Evolutionary conservation across 139 green algal genomes (phyloP).

Genomic region (Asterochloris erici): DNA sequence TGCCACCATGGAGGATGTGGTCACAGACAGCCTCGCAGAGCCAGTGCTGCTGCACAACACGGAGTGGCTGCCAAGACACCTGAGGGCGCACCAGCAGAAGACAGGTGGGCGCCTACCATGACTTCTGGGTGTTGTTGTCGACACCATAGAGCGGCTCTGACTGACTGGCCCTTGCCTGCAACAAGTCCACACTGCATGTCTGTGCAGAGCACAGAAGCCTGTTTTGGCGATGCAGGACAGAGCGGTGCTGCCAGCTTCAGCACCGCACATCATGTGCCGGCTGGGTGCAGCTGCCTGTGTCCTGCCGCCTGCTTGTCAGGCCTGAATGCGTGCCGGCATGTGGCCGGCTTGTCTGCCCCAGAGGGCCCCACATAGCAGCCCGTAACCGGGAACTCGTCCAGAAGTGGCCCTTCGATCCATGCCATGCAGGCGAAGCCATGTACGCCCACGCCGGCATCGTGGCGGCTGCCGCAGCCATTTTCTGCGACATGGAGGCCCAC

Average conservation of each 20-base stretch:
- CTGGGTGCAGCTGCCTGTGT: too few relatives aligned
- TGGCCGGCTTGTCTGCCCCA: too few relatives aligned
- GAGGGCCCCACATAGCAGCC: too few relatives aligned
- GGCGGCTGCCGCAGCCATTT: slow-evolving; percentile 40
- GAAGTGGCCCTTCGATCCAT: neutral
- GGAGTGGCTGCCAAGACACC: slow-evolving; percentile 39
- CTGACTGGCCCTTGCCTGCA: neutral
- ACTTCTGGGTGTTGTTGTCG: neutral
- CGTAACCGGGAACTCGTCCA: too few relatives aligned
- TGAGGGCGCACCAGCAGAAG: neutral
- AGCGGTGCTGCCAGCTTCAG: neutral
- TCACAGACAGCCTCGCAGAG: slow-evolving; percentile 48
- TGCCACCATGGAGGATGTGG: slow-evolving; percentile 42
- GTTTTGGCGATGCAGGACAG: neutral
- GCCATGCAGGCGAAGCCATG: slow-evolving; percentile 12
- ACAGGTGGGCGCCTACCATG: neutral
- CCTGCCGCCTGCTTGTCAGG: too few relatives aligned
- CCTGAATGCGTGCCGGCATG: too few relatives aligned
- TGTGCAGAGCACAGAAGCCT: neutral
- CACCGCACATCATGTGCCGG: too few relatives aligned
- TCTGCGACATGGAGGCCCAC: slow-evolving; percentile 43
- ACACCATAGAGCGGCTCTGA: neutral
- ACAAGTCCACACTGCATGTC: neutral
- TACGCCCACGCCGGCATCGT: slow-evolving; percentile 55
- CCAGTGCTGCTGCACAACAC: slow-evolving; percentile 28